Conservation (phyloP, 768 basidiomycete genomes). For the Leucosporidium creatinivorum region DNA sequence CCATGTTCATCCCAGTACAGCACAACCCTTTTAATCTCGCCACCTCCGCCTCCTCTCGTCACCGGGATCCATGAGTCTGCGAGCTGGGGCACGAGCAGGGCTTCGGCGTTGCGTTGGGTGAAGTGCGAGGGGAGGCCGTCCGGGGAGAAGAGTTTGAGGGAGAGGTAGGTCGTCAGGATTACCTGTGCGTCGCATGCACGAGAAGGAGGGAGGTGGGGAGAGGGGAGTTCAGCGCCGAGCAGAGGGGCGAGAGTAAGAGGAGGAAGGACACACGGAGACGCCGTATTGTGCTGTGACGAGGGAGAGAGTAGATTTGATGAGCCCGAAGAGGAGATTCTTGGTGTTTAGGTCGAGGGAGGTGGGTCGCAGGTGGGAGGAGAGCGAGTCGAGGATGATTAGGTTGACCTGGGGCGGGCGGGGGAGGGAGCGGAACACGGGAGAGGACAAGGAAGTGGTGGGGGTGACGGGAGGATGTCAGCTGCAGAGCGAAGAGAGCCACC, state of each 20-base stretch:
- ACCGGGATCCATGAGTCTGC: neutral
- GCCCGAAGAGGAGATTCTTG: slow-evolving; percentile 2
- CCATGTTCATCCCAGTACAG: neutral
- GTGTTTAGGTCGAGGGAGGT: slow-evolving; percentile 4
- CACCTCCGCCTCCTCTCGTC: neutral
- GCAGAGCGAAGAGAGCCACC: neutral
- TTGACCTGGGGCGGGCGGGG: slow-evolving; percentile 9
- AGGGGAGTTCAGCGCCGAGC: neutral
- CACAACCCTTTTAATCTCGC: neutral
- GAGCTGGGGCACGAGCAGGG: neutral
- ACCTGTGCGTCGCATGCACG: neutral
- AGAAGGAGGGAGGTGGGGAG: too few relatives aligned
- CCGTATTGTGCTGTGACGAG: neutral
- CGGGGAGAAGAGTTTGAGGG: slow-evolving; percentile 19
- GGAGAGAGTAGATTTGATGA: slow-evolving; percentile 5
- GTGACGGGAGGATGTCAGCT: neutral
- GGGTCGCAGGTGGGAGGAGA: slow-evolving; percentile 13
- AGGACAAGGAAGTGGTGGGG: neutral
- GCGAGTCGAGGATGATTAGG: slow-evolving; percentile 21
- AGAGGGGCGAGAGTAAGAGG: neutral
- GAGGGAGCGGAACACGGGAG: neutral
- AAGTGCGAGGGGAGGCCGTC: neutral
- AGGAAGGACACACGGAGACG: slow-evolving; percentile 8
- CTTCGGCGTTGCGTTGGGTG: neutral
- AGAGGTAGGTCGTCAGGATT: slow-evolving; percentile 11